These are phyloP conservation scores for Aspergillus coremiiformis DNA, from an alignment of 495 filamentous ascomycete species.

Conservation along the genomic window DNA sequence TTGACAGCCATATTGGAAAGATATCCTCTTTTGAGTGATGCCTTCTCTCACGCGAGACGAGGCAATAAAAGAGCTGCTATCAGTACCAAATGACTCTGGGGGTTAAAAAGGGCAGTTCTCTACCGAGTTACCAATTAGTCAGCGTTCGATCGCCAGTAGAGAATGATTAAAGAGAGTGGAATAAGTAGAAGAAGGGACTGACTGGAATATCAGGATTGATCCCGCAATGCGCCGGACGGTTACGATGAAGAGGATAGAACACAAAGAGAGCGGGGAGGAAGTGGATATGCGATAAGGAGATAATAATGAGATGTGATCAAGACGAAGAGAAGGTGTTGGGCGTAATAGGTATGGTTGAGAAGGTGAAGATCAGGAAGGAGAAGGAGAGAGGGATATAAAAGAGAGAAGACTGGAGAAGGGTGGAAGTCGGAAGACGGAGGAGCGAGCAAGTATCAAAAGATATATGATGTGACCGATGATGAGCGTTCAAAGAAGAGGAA, in stretches of 20 bases:
- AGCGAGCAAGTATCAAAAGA: not conserved
- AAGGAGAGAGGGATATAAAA: not conserved
- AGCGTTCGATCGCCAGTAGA: slow-evolving; percentile 2
- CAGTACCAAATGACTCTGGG: slow-evolving; percentile 18
- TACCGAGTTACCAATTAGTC: not conserved
- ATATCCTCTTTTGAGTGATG: slow-evolving; percentile 11
- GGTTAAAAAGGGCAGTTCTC: slow-evolving; percentile 2
- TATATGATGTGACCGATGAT: not conserved
- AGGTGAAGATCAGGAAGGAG: not conserved
- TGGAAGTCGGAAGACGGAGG: not conserved
- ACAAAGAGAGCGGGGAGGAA: not conserved
- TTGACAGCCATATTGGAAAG: slow-evolving; percentile 29
- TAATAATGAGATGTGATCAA: not conserved
- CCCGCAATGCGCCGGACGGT: not conserved
- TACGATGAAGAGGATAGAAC: not conserved
- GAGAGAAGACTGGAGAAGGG: not conserved
- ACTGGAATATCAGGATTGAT: slow-evolving; percentile 6
- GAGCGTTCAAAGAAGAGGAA: not conserved
- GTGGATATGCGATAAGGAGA: not conserved
- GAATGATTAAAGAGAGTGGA: not conserved
- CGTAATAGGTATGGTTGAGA: not conserved
- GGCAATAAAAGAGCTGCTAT: slow-evolving; percentile 18
- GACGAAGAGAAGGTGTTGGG: not conserved
- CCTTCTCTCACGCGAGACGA: slow-evolving; percentile 8
- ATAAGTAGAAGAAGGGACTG: slow-evolving; percentile 2